Base-by-base conservation (phyloP, 2,329 filamentous ascomycete genomes). In the Pseudocercospora musae region DNA sequence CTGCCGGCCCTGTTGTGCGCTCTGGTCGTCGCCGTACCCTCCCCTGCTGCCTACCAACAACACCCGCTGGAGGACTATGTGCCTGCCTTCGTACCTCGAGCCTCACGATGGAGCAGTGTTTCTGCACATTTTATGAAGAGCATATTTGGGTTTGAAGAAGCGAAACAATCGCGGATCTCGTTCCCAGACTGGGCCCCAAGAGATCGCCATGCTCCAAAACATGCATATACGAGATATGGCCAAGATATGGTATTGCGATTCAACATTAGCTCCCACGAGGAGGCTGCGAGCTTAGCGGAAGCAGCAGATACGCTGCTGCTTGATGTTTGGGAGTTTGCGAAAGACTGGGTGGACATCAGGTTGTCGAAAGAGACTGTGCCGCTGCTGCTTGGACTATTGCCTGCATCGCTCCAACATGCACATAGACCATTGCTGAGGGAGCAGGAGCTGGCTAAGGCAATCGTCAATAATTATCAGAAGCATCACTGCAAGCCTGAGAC, bases 181-280 rank as follows among this genome's bases (percentile, higher is more conserved):
- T 37, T 60, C 21, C 31, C 54, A 15, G 23, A 52, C 18, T 48
- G 54, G 18, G 40, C 58, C 27, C 21, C 46, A 23, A 21, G 31
- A 40, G 54, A 54, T 52, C 33, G 54, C 31, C 59, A 59, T 21
- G 46, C 68, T 52, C 68, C 68, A 5, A 58, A 71, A 20, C 68
- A 70, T 37, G 68, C 66, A 9, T 63, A 69, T 21, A 69, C 73
- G 13, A 58, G 80, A 63, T 96, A 96, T 74, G 86, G 87, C 65
- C 85, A 89, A 65, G 88, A 97, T 76, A 83, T 96, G n/a, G 92
- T 99, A 15, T 79, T 98, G 66, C 88, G 95, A 42, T 97, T 98
- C 82, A 91, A 89, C 71, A 80, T 97, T 59, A 87, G 84, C 64
- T 87, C 84, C 25, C 76, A 82, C 2, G 82, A 87, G 20, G 90